Evolutionary conservation across 176 grass and related monocot species (phyloP), one percentile per base, ranked within the genome.

Genomic region (Alloteropsis semialata): DNA sequence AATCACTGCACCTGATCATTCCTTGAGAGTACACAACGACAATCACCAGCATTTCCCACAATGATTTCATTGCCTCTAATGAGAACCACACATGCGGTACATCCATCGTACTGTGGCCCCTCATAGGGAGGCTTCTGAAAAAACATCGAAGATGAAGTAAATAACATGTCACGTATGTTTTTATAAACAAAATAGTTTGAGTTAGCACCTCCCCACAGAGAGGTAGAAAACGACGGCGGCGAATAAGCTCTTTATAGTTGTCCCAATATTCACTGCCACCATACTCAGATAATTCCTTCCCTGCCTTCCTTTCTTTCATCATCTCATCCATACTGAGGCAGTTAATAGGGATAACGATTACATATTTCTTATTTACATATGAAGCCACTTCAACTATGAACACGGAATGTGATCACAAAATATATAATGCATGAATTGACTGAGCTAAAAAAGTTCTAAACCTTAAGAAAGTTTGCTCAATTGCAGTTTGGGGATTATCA

Each of bases 41-140:
- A 82, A 78, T 86, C 83, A 50, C 88, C 83, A 74, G 79, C 84
- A 73, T 90, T 90, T 77, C 65, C 88, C 41, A 86, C 88, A 86
- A 90, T 41, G 79, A 90, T 86, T 21, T 66, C 36, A 30, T 78
- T 77, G 48, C 15, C 74, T 86, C 79, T 90, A 58, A 90, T 82
- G 79, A 90, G n/a, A 78, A 53, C 84, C 65, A 90, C 88, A 82
- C 65, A 82, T 0, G 78, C 83, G 19, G 88, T 86, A 65, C 88
- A 69, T 72, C 88, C 88, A 24, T 86, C 88, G 0, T 22, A 38
- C 30, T 3, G 0, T 86, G 83, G 65, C 45, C 88, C 78, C 1
- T 1, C 11, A 64, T 81, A 87, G 36, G 3, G 24, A 57, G 37
- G 65, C 30, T 15, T 57, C 79, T 82, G 83, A 19, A 48, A 85